Percentiles rank a stretch among this genome's conserved stretches.
Evolutionary conservation across 345 rosid species (phyloP).

Genomic region (Stellera chamaejasme): DNA sequence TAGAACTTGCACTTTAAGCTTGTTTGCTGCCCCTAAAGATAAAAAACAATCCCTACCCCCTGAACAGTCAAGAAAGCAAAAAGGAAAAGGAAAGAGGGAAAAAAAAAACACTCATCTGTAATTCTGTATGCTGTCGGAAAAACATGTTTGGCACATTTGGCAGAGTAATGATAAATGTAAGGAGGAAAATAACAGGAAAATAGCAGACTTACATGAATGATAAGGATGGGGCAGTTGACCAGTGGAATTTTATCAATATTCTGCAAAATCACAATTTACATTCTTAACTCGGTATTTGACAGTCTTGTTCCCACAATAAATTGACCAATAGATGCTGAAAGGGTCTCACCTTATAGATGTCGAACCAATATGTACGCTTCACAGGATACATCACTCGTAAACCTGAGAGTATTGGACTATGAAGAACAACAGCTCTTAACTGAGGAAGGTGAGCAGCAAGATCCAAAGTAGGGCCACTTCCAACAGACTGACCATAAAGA

Average conservation of each 20-base stretch:
- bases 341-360: slow-evolving; percentile 78
- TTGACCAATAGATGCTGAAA: slow-evolving; percentile 1
- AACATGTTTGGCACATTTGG: too few species aligned
- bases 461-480: slow-evolving; percentile 97
- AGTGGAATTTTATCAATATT: slow-evolving; percentile 92
- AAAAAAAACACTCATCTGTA: not conserved
- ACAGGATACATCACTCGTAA: slow-evolving; percentile 98
- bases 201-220: slow-evolving; percentile 77
- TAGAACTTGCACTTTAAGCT: too few species aligned
- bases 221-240: slow-evolving; percentile 87
- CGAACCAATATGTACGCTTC: slow-evolving; percentile 95
- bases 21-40: too few species aligned
- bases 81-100: not conserved
- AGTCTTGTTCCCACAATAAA: slow-evolving; percentile 5
- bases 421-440: slow-evolving; percentile 81
- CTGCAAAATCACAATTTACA: slow-evolving; percentile 27
- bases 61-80: not conserved
- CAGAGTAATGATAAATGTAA: not conserved
- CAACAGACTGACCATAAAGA: slow-evolving; percentile 97
- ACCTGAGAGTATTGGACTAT: slow-evolving; percentile 96
- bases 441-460: slow-evolving; percentile 75
- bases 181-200: not conserved
- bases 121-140: too few species aligned
- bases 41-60: not conserved
- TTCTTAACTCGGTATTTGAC: too few species aligned